These are phyloP conservation scores for Chamaecrista fasciculata DNA, from an alignment of 306 rosid species.

Conservation along the genomic window DNA sequence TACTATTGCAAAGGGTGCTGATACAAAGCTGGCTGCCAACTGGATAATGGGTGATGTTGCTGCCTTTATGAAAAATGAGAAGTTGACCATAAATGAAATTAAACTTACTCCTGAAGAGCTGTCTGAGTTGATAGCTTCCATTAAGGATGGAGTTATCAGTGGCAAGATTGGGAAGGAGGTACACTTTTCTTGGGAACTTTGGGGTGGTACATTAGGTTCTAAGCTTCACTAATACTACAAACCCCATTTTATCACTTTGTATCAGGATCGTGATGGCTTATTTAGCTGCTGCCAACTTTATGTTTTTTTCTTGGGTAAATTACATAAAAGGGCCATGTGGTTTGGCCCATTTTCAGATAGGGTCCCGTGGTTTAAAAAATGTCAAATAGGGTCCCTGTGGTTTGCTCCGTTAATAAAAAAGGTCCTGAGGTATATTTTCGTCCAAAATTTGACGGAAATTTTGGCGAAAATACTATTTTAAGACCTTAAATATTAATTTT, in stretches of 20 bases:
- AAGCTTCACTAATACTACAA: background rate
- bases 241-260: background rate
- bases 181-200: constrained; percentile 23
- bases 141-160: constrained; percentile 74
- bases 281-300: background rate
- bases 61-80: constrained; percentile 85
- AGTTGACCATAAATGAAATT: constrained; percentile 70
- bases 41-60: constrained; percentile 98
- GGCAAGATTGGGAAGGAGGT: constrained; percentile 99
- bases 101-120: constrained; percentile 79
- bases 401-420: no score
- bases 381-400: no score
- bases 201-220: constrained; percentile 5
- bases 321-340: no score
- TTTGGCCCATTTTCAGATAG: no score
- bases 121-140: constrained; percentile 79
- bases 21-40: constrained; percentile 83
- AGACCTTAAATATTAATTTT: no score
- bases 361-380: no score
- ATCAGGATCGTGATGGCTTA: background rate
- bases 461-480: no score
- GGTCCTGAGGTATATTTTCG: no score
- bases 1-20: constrained; percentile 75
- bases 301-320: no score
- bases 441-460: no score